Evolutionary conservation across 2,329 filamentous ascomycete species (phyloP), one percentile per base, ranked within the genome.

Genomic region (Hypoxylon sp.): DNA sequence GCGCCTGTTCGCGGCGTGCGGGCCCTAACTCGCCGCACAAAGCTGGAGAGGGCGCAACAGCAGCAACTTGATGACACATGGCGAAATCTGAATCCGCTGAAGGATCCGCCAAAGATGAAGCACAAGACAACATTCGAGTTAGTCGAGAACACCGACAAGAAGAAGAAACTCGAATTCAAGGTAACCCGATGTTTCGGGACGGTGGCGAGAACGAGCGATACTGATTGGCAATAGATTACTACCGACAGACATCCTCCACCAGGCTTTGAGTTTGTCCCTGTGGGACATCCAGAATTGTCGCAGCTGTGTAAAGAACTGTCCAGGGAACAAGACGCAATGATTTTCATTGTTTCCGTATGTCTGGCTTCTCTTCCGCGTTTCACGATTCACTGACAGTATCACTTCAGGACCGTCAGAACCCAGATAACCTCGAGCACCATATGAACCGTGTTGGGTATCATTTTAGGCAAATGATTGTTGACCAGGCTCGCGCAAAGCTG

Each of bases 261-360:
- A 1, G 88, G 88, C 47, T 91, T 88, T 74, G 84, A 86, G 68
- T 91, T 90, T 74, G 84, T 91, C 47, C 87, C 89, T 32, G 85
- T 87, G 55, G 89, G 89, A 54, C 87, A 91, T 70, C 89, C 88
- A 21, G 82, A 85, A 68, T 79, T 91, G 74, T 90, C 88, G 4
- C 81, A 80, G 61, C 80, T 83, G 47, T 91, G 89, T 82, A 91
- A 91, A 77, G 89, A 91, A 73, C 77, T 90, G 19, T 91, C 89
- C 1, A 83, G 89, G 69, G 86, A 89, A 72, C 82, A 83, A 55
- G 88, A 84, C 72, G 88, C 87, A 48, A 87, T 89, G 85, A 87
- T 91, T 15, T 91, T 89, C 72, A 90, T 91, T 64, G 89, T 91
- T 52, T 89, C 88, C 74, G 89, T 90, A 83, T 72, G 86, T 79